phyloP scores from a whole-genome alignment of 805 yeast genomes.

The Saturnispora serradocipensis region DNA sequence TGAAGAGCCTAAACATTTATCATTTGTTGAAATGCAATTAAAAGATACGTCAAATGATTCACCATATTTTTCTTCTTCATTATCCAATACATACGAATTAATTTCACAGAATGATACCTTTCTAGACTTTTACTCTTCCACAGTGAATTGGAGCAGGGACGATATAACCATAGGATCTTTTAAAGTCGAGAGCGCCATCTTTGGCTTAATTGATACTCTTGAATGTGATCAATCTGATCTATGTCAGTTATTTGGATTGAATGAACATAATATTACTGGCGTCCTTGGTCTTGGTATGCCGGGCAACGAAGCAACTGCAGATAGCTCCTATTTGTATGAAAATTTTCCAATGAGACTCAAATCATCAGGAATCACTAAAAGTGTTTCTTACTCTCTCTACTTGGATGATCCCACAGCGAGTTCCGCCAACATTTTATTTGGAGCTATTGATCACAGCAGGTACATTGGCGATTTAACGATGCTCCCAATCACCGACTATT shows the following conservation, averaged over 20 bases:
- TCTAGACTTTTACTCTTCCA: background rate
- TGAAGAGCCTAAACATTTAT: background rate
- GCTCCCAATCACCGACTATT: background rate
- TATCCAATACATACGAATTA: background rate
- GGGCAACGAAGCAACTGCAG: background rate
- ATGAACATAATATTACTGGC: background rate
- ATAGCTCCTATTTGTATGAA: background rate
- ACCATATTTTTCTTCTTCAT: background rate
- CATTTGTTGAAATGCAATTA: background rate
- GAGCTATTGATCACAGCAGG: background rate
- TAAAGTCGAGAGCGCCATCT: background rate
- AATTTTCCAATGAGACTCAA: background rate
- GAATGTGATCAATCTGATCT: background rate
- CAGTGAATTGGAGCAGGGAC: background rate
- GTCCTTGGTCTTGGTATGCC: background rate
- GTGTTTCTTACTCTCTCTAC: background rate
- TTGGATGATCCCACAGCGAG: background rate
- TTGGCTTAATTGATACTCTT: background rate
- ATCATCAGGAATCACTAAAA: background rate
- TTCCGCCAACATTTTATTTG: background rate
- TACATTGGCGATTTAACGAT: background rate
- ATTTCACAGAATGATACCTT: background rate
- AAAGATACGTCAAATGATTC: background rate
- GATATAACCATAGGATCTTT: background rate
- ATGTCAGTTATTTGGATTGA: background rate